Evolutionary conservation across 176 grass and related monocot genomes (phyloP), one percentile per base, ranked within the genome.

Genomic region (Alloteropsis semialata): DNA sequence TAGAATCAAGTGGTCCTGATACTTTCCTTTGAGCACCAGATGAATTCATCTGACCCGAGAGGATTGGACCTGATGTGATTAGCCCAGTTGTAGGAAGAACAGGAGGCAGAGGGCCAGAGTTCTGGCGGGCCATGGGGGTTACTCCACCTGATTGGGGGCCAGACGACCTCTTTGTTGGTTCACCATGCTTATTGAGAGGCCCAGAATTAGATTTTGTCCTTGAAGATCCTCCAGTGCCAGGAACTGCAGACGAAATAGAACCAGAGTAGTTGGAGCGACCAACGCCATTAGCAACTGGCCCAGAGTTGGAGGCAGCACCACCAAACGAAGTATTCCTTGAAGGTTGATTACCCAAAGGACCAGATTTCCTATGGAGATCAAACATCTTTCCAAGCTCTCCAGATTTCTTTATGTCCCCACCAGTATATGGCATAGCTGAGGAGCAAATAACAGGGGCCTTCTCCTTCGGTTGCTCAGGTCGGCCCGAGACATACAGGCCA

Each of bases 401-500:
- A 50, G 96, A 96, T 78, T 90, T 98, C 75, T 98, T 96, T 22
- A 96, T 58, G 84, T 95, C 90, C 3, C 91, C 92, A 8, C 96
- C 96, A 79, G 87, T 98, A 83, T 95, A 98, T 38, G 96, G 96
- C 81, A 94, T 93, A 61, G 96, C 88, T 64, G 80, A 36, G 19
- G 96, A 96, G 85, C 89, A 90, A 66, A 91, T 83, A 25, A 82
- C 75, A 21, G 93, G 86, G 58, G 82, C 76, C 84, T 95, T 98
- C 79, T 98, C 93, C 88, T 98, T 98, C 28, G 81, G 76, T 81
- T 91, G 89, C 79, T 91, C 93, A 39, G 89, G 93, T 38, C 91
- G 93, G 30, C 96, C 96, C 54, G 96, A 98, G 51, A 98, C 96
- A 54, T 98, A 98, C 5, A 98, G 82, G 49, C 96, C 96, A 88